These are phyloP conservation scores for Dovyalis caffra DNA, from an alignment of 345 rosid species.

Conservation along the genomic window DNA sequence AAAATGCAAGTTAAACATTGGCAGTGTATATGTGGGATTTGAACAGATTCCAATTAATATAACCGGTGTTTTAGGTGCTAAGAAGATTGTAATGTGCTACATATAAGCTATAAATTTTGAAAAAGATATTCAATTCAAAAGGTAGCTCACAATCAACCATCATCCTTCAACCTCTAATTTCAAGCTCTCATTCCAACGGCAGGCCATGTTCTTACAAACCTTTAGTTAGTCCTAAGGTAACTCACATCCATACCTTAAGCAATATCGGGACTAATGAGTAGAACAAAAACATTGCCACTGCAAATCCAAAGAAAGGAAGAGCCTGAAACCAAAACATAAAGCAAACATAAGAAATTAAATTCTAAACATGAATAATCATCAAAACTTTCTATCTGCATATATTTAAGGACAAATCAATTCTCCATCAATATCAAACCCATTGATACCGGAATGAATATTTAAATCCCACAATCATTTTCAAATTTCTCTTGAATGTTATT, in stretches of 20 bases:
- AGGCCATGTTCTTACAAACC: constrained; percentile 2
- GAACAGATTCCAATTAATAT: background rate
- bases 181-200: background rate
- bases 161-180: background rate
- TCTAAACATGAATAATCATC: background rate
- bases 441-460: background rate
- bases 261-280: constrained; percentile 76
- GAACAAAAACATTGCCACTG: constrained; percentile 67
- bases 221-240: constrained; percentile 1
- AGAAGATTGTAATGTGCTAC: background rate
- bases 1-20: background rate
- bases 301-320: constrained; percentile 57
- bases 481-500: background rate
- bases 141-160: background rate
- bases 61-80: background rate
- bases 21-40: background rate
- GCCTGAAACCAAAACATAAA: constrained; percentile 50
- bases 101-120: background rate
- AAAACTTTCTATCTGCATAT: background rate
- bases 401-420: background rate
- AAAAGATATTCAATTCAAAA: background rate
- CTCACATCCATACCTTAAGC: constrained; percentile 62
- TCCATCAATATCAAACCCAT: background rate
- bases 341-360: constrained; percentile 4
- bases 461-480: background rate